Evolutionary conservation across 2,329 filamentous ascomycete genomes (phyloP).

Genomic region (Alternaria dauci): DNA sequence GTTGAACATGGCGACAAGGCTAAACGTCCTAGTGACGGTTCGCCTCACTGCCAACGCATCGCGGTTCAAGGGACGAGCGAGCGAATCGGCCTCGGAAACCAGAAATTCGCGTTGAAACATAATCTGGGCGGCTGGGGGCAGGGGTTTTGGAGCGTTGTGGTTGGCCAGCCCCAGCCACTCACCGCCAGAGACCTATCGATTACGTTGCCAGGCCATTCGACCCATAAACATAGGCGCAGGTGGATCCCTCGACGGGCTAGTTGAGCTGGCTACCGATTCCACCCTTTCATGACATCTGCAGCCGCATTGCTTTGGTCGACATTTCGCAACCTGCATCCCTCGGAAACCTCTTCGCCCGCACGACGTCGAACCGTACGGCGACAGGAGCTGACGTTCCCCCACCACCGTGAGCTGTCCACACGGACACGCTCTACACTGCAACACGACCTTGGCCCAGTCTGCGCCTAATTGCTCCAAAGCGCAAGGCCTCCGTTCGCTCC

Average conservation of each 20-base stretch:
- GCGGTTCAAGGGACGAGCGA: slow-evolving; percentile 10
- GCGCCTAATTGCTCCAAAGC: slow-evolving; percentile 28
- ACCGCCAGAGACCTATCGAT: slow-evolving; percentile 35
- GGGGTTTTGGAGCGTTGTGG: slow-evolving; percentile 18
- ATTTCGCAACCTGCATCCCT: slow-evolving; percentile 10
- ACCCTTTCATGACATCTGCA: slow-evolving; percentile 28
- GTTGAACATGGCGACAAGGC: slow-evolving; percentile 2
- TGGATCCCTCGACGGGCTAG: slow-evolving; percentile 33
- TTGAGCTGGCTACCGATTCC: slow-evolving; percentile 33
- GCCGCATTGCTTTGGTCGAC: slow-evolving; percentile 6
- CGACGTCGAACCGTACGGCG: slow-evolving; percentile 27
- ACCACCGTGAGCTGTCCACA: slow-evolving; percentile 42
- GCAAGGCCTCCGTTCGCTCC: slow-evolving; percentile 21
- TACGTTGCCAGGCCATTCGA: slow-evolving; percentile 36
- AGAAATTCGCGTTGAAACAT: slow-evolving; percentile 9
- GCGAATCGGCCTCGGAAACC: slow-evolving; percentile 11
- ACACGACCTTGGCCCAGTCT: slow-evolving; percentile 29
- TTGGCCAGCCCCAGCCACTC: slow-evolving; percentile 27
- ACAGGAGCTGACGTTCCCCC: slow-evolving; percentile 35
- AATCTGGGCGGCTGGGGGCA: slow-evolving; percentile 25
- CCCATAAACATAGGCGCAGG: slow-evolving; percentile 28
- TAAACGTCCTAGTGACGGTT: slow-evolving; percentile 1
- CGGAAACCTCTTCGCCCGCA: slow-evolving; percentile 10
- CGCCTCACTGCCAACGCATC: slow-evolving; percentile 22
- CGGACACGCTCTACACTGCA: slow-evolving; percentile 41